Conservation (phyloP, 2,329 filamentous ascomycete genomes). For the Rutstroemia sp. region DNA sequence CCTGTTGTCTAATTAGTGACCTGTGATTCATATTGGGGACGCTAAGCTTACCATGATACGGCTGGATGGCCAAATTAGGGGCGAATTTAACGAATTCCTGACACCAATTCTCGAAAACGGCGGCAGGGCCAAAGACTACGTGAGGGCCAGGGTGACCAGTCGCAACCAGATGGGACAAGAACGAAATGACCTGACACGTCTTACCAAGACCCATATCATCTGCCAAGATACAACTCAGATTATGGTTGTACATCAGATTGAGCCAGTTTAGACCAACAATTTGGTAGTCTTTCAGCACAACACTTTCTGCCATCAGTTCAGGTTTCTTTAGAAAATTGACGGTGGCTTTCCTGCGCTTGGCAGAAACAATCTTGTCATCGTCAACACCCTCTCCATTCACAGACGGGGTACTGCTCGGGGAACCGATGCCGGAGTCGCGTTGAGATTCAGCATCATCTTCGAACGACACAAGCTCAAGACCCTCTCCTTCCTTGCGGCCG, state of each 20-base stretch:
- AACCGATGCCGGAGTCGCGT: constrained; percentile 62
- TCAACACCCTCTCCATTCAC: constrained; percentile 34
- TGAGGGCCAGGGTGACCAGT: constrained; percentile 62
- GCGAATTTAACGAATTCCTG: constrained; percentile 86
- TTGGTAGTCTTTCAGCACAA: constrained; percentile 87
- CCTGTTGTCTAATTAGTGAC: constrained; percentile 36
- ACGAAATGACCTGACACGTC: constrained; percentile 92
- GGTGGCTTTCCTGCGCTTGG: constrained; percentile 17
- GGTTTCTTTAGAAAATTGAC: constrained; percentile 49
- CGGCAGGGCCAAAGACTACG: constrained; percentile 84
- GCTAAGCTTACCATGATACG: constrained; percentile 48
- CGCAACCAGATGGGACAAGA: constrained; percentile 76
- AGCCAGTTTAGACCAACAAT: constrained; percentile 95
- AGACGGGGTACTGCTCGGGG: constrained; percentile 39
- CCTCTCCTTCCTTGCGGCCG: constrained; percentile 46
- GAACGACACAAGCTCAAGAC: constrained; percentile 45
- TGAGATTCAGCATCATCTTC: constrained; percentile 30
- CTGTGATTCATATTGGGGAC: neutral
- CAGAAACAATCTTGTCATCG: constrained; percentile 34
- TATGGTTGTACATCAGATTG: constrained; percentile 69
- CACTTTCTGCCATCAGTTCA: constrained; percentile 64
- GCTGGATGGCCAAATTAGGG: constrained; percentile 62
- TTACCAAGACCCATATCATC: constrained; percentile 98
- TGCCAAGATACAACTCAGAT: constrained; percentile 82
- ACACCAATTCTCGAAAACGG: constrained; percentile 93